These are phyloP conservation scores for Cymbidium sinense DNA, from an alignment of 106 monocot genomes.

Conservation along the genomic window DNA sequence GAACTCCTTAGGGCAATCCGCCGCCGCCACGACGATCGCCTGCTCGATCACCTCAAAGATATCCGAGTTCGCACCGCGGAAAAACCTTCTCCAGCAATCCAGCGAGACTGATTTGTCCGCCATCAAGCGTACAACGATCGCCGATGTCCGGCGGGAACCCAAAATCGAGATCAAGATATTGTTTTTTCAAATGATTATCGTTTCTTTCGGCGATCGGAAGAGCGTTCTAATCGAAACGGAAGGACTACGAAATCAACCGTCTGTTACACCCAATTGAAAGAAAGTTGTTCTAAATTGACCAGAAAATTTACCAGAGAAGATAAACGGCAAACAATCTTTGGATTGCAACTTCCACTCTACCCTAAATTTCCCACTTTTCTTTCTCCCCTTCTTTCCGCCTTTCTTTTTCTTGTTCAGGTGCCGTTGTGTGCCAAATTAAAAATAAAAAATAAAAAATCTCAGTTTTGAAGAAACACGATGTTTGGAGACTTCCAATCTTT, in stretches of 20 bases:
- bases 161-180: not conserved
- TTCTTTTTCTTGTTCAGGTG: no score
- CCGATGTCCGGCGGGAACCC: not conserved
- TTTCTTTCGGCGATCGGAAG: not conserved
- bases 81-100: conserved; percentile 63
- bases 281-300: not conserved
- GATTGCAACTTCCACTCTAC: not conserved
- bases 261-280: not conserved
- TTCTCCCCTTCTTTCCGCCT: not conserved
- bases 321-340: not conserved
- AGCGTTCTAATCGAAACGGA: not conserved
- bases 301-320: not conserved
- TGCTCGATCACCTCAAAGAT: conserved; percentile 71
- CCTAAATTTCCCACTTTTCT: not conserved
- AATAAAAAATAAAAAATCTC: not conserved
- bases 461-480: not conserved
- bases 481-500: not conserved
- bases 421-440: not conserved
- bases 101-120: conserved; percentile 10
- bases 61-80: conserved; percentile 34
- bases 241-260: not conserved
- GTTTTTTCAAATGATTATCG: not conserved
- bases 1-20: conserved; percentile 47
- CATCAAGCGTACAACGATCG: not conserved
- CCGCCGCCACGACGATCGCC: conserved; percentile 61